Evolutionary conservation across 768 basidiomycete genomes (phyloP).

Genomic region (Pluteus cervinus): DNA sequence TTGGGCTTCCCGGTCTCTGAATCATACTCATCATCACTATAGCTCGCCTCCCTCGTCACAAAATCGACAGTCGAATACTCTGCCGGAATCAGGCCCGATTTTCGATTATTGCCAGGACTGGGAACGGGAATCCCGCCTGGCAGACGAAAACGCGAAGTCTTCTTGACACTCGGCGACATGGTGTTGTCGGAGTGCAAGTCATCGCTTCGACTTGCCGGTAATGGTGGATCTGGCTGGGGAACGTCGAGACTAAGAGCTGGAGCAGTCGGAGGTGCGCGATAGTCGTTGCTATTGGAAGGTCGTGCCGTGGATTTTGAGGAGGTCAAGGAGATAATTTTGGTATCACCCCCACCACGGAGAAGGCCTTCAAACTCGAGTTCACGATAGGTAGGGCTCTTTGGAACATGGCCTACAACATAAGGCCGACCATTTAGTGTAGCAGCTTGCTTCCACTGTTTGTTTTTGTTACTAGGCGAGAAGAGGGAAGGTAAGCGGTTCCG

Average conservation of each 20-base stretch:
- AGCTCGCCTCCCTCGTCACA: constrained; percentile 72
- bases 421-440: constrained; percentile 75
- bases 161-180: constrained; percentile 28
- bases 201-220: constrained; percentile 17
- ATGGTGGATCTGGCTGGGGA: not conserved
- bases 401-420: constrained; percentile 61
- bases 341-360: constrained; percentile 45
- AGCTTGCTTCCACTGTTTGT: constrained; percentile 75
- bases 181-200: constrained; percentile 28
- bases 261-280: constrained; percentile 12
- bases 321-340: constrained; percentile 37
- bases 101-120: constrained; percentile 42
- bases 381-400: constrained; percentile 40
- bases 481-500: constrained; percentile 66
- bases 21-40: constrained; percentile 43
- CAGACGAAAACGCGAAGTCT: constrained; percentile 53
- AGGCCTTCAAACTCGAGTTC: constrained; percentile 81
- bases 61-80: constrained; percentile 81
- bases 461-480: constrained; percentile 47
- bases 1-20: constrained; percentile 37
- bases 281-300: constrained; percentile 10
- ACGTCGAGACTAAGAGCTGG: not conserved
- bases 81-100: constrained; percentile 55
- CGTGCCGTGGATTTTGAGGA: constrained; percentile 17
- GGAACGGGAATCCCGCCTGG: constrained; percentile 44